Conservation (phyloP, 2,329 filamentous ascomycete species). For the Beauveria sp. region DNA sequence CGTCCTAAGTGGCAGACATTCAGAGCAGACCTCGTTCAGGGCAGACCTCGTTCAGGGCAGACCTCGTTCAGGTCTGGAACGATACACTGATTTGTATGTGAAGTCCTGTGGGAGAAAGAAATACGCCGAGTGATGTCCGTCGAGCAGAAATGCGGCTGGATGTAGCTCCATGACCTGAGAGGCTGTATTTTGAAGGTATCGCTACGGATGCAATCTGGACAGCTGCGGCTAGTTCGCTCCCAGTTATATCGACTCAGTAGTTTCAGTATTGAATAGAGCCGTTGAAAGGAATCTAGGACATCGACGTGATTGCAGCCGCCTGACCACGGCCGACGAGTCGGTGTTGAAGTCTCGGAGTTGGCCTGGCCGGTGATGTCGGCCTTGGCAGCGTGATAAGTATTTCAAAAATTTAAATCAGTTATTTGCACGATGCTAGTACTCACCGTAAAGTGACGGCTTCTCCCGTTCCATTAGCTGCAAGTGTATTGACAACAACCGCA, state of each 20-base stretch:
- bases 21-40: background rate
- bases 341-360: background rate
- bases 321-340: constrained; percentile 1
- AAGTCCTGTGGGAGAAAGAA: too few relatives aligned
- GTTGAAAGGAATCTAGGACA: background rate
- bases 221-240: background rate
- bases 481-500: constrained; percentile 1
- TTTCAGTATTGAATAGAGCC: background rate
- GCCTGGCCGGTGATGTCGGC: background rate
- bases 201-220: background rate
- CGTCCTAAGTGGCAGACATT: background rate
- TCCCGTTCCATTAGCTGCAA: constrained; percentile 1
- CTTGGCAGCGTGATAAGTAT: constrained; percentile 1
- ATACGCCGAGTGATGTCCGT: too few relatives aligned
- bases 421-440: background rate
- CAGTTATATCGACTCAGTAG: too few relatives aligned
- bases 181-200: too few relatives aligned
- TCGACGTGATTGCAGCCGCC: background rate
- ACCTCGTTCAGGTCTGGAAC: background rate
- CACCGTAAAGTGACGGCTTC: background rate
- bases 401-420: too few relatives aligned
- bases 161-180: background rate
- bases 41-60: background rate
- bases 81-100: too few relatives aligned
- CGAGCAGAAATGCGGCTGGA: background rate